A percentile compares a stretch with the other conserved stretches of the same genome.
These are phyloP conservation scores for Aspergillus sparsus DNA, from an alignment of 495 filamentous ascomycete species.

Conservation along the genomic window DNA sequence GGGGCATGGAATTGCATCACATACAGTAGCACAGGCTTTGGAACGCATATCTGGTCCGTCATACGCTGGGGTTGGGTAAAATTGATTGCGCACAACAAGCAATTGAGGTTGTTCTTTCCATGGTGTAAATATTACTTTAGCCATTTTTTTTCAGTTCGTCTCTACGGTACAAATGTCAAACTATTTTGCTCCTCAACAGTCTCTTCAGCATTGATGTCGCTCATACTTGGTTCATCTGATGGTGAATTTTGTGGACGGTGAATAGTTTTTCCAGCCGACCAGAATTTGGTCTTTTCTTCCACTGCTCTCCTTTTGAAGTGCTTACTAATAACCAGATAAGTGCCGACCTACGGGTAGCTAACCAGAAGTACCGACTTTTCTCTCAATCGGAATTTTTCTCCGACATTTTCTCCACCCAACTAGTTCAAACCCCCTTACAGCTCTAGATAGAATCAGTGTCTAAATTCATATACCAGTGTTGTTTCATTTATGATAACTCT, in stretches of 20 bases:
- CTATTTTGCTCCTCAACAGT: background rate
- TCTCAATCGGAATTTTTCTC: slow-evolving; percentile 10
- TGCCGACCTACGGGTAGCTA: too few relatives aligned
- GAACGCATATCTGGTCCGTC: slow-evolving; percentile 42
- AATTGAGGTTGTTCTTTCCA: slow-evolving; percentile 72
- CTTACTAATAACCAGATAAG: too few relatives aligned
- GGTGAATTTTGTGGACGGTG: slow-evolving; percentile 28
- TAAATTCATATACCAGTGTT: background rate
- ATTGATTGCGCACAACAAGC: slow-evolving; percentile 62
- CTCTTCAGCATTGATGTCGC: background rate
- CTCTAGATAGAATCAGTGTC: background rate
- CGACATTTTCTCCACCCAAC: slow-evolving; percentile 7
- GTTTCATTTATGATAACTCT: background rate
- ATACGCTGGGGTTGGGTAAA: slow-evolving; percentile 56
- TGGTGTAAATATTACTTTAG: slow-evolving; percentile 75
- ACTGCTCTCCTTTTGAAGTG: background rate
- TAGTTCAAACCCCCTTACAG: background rate
- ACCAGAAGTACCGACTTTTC: too few relatives aligned
- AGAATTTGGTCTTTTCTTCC: too few relatives aligned
- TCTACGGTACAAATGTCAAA: background rate
- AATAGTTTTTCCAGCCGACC: slow-evolving; percentile 25
- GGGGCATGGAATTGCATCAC: slow-evolving; percentile 1
- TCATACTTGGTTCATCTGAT: background rate
- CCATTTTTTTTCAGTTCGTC: slow-evolving; percentile 54
- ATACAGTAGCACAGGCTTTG: slow-evolving; percentile 51